A percentile compares a stretch with the other conserved stretches of the same genome.
Evolutionary conservation across 345 rosid genomes (phyloP).

Genomic region (Bruguiera sexangula): DNA sequence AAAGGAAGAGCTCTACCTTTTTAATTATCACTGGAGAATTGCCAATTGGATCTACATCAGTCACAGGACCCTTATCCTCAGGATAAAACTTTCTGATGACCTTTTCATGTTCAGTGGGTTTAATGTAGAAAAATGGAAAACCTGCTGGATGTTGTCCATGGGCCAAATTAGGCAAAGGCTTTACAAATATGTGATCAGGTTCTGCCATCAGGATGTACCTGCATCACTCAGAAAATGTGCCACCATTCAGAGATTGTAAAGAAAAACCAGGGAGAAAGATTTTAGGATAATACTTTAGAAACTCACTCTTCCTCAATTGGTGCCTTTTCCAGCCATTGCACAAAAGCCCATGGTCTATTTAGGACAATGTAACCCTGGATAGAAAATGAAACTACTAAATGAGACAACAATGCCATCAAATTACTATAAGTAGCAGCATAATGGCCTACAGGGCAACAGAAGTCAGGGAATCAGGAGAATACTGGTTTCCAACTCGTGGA

Average conservation of each 20-base stretch:
- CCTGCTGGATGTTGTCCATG: conserved; percentile 68
- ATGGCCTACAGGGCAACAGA: too few species aligned
- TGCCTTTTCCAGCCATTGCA: conserved; percentile 92
- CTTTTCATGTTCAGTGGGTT: conserved; percentile 48
- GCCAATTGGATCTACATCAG: conserved; percentile 65
- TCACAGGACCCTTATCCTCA: conserved; percentile 59
- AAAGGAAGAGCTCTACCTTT: conserved; percentile 40
- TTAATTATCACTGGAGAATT: conserved; percentile 75
- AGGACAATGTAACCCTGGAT: conserved; percentile 92
- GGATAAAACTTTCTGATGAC: conserved; percentile 68
- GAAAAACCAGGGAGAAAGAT: background rate
- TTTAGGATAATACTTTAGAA: background rate
- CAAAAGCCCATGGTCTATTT: conserved; percentile 98
- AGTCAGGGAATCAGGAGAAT: too few species aligned
- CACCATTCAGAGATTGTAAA: conserved; percentile 18
- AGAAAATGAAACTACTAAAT: conserved; percentile 11
- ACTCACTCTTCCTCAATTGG: conserved; percentile 90
- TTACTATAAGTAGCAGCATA: conserved; percentile 1
- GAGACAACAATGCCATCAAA: background rate
- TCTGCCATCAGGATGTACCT: conserved; percentile 92
- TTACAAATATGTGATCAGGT: conserved; percentile 84
- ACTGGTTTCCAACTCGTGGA: too few species aligned
- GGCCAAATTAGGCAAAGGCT: conserved; percentile 81
- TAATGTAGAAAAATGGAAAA: conserved; percentile 87
- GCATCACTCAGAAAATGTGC: conserved; percentile 31